Conservation (phyloP, 352 stramenopile species). For the Phytophthora sojae region DNA sequence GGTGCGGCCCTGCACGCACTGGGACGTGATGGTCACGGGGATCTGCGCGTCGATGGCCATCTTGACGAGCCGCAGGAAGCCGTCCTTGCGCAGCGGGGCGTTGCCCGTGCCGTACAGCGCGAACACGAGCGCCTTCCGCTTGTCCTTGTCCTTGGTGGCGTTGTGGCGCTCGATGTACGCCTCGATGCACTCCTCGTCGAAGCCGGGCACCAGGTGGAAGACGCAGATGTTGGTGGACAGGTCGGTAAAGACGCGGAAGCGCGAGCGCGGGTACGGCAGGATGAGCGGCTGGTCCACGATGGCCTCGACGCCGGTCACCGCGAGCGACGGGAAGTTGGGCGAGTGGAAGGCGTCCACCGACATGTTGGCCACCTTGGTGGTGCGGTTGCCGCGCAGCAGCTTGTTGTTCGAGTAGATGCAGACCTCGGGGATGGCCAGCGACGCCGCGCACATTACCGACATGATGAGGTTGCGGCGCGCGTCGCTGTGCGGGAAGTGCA, state of each 20-base stretch:
- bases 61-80: slow-evolving; percentile 89
- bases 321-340: slow-evolving; percentile 95
- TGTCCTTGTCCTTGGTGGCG: slow-evolving; percentile 37
- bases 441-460: slow-evolving; percentile 88
- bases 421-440: slow-evolving; percentile 86
- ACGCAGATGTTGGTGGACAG: slow-evolving; percentile 94
- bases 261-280: slow-evolving; percentile 86
- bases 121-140: slow-evolving; percentile 87
- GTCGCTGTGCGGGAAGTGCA: slow-evolving; percentile 97
- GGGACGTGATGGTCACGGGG: slow-evolving; percentile 93
- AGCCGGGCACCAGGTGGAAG: slow-evolving; percentile 91
- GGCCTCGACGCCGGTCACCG: slow-evolving; percentile 94
- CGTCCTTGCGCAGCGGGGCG: slow-evolving; percentile 88
- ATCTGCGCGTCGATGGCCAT: slow-evolving; percentile 83
- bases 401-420: slow-evolving; percentile 97
- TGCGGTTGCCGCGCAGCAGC: slow-evolving; percentile 94
- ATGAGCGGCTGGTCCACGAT: slow-evolving; percentile 92
- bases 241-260: slow-evolving; percentile 90
- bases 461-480: slow-evolving; percentile 97
- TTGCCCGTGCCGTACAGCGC: slow-evolving; percentile 97
- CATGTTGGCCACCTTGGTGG: slow-evolving; percentile 96
- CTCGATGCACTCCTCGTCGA: slow-evolving; percentile 88
- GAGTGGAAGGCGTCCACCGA: slow-evolving; percentile 96
- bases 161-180: slow-evolving; percentile 80
- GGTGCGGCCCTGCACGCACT: slow-evolving; percentile 94